These are phyloP conservation scores for Cadophora sp. DNA, from an alignment of 2,329 filamentous ascomycete genomes.

Conservation along the genomic window DNA sequence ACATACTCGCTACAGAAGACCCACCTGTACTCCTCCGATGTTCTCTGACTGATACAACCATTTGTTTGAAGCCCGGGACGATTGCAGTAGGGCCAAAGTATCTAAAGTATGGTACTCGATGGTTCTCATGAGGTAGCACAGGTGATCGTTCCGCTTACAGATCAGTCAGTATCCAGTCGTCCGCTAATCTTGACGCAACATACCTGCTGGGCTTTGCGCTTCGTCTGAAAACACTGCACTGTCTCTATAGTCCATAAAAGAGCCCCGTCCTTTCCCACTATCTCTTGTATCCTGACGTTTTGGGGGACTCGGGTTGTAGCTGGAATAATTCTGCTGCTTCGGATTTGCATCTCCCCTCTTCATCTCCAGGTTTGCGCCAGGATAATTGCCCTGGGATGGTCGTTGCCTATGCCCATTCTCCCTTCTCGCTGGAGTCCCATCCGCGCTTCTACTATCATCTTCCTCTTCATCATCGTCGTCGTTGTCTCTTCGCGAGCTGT, in stretches of 20 bases:
- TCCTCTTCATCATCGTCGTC: constrained; percentile 43
- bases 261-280: not conserved
- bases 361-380: constrained; percentile 8
- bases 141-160: constrained; percentile 27
- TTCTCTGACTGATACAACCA: constrained; percentile 80
- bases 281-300: constrained; percentile 18
- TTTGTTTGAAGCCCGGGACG: constrained; percentile 90
- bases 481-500: constrained; percentile 29
- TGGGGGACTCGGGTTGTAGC: constrained; percentile 3
- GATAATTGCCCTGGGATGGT: not conserved
- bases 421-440: not conserved
- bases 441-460: constrained; percentile 17
- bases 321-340: constrained; percentile 25
- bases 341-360: constrained; percentile 17
- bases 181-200: constrained; percentile 6
- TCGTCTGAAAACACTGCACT: constrained; percentile 37
- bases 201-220: constrained; percentile 44
- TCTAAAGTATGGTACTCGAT: constrained; percentile 85
- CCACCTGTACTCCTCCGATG: constrained; percentile 61
- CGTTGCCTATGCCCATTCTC: constrained; percentile 11
- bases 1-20: constrained; percentile 37
- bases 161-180: not conserved
- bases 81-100: constrained; percentile 93
- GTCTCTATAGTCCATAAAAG: constrained; percentile 33
- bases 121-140: constrained; percentile 58